Evolutionary conservation across 1,139 yeast genomes (phyloP).

Genomic region (Debaryomyces subglobosus): DNA sequence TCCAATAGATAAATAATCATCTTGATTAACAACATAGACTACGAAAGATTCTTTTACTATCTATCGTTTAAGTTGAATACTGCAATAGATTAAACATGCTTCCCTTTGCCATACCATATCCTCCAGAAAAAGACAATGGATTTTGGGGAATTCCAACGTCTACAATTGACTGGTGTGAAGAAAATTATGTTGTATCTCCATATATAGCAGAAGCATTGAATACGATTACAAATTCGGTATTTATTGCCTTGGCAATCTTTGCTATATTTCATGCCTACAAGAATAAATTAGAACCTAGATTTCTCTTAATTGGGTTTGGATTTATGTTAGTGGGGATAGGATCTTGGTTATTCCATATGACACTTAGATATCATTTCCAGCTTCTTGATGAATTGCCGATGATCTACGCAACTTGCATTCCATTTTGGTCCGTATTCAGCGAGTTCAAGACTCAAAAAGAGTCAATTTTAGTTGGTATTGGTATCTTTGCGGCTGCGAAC

Average conservation of each 20-base stretch:
- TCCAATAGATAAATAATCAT: neutral
- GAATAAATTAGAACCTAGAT: conserved; percentile 69
- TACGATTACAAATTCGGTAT: conserved; percentile 74
- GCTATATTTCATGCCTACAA: conserved; percentile 64
- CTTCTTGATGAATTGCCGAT: conserved; percentile 93
- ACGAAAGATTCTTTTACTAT: neutral
- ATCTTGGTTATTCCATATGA: conserved; percentile 95
- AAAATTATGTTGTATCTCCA: conserved; percentile 82
- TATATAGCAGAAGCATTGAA: conserved; percentile 89
- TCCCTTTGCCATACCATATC: conserved; percentile 51
- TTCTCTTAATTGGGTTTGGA: conserved; percentile 71
- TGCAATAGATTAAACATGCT: conserved; percentile 32
- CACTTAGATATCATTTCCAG: conserved; percentile 84
- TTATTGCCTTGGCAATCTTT: conserved; percentile 66
- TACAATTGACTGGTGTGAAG: conserved; percentile 97
- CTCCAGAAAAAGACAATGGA: conserved; percentile 46
- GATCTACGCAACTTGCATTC: conserved; percentile 96
- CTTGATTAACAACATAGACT: neutral
- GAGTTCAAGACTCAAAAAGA: conserved; percentile 50
- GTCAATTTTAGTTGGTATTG: conserved; percentile 51
- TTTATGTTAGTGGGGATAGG: conserved; percentile 91
- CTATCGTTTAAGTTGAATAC: neutral
- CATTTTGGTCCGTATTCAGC: conserved; percentile 86
- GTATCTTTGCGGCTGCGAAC: conserved; percentile 60
- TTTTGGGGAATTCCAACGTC: conserved; percentile 58